These are phyloP conservation scores for Tetraselmis chui DNA, from an alignment of 139 green algal species.

Conservation along the genomic window DNA sequence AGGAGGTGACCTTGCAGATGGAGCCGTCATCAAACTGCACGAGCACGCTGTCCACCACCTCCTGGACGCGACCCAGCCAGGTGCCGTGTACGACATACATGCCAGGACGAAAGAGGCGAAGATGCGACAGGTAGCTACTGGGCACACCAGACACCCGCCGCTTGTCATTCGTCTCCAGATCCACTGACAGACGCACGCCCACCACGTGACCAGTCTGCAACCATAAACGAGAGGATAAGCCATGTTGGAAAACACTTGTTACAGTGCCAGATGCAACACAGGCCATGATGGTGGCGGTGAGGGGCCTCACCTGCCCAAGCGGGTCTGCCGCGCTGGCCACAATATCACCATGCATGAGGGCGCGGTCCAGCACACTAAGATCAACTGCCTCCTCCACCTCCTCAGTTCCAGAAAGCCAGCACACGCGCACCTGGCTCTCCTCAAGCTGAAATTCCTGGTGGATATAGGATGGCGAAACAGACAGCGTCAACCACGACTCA, in stretches of 20 bases:
- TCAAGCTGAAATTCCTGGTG: not conserved
- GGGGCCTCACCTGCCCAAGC: conserved; percentile 20
- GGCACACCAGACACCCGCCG: conserved; percentile 7
- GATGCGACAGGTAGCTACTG: conserved; percentile 3
- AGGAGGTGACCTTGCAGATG: conserved; percentile 16
- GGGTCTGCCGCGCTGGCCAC: conserved; percentile 26
- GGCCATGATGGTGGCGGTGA: not conserved
- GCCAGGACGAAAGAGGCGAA: conserved; percentile 9
- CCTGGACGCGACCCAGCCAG: conserved; percentile 29
- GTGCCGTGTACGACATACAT: conserved; percentile 24
- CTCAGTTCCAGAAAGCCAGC: conserved; percentile 18
- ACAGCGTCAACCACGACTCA: too few species aligned
- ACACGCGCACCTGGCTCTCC: conserved; percentile 18
- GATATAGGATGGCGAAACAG: not conserved
- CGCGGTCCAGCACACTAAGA: conserved; percentile 29
- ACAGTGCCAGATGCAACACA: too few species aligned
- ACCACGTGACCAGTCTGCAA: conserved; percentile 22
- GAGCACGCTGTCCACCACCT: conserved; percentile 17
- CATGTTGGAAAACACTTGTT: too few species aligned
- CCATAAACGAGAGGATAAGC: too few species aligned
- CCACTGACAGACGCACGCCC: conserved; percentile 19
- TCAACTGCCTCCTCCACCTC: not conserved
- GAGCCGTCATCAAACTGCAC: conserved; percentile 27
- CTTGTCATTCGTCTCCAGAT: conserved; percentile 8
- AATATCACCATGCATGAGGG: conserved; percentile 33